Percentiles rank a stretch among this genome's conserved stretches.
phyloP scores from a whole-genome alignment of 805 yeast genomes.

The Dipodascus geniculatus region DNA sequence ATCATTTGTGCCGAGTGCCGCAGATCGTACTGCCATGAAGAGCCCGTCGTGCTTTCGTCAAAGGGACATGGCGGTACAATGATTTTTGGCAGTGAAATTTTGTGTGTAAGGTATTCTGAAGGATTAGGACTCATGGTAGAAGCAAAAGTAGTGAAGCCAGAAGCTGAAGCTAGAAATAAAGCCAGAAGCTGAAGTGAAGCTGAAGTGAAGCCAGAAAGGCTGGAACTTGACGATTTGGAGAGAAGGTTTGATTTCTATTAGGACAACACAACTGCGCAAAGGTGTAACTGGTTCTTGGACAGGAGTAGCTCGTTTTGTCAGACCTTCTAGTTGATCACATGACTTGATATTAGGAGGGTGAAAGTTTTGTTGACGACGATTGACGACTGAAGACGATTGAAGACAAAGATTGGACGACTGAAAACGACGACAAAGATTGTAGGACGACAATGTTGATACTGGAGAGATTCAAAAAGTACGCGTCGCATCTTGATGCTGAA shows the following conservation, averaged over 20 bases:
- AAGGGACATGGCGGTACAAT: constrained; percentile 21
- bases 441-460: no score
- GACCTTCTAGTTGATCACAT: no score
- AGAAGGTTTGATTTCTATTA: no score
- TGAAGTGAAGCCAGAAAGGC: no score
- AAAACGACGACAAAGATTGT: no score
- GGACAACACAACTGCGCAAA: background rate
- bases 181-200: no score
- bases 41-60: constrained; percentile 15
- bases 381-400: no score
- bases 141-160: background rate
- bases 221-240: no score
- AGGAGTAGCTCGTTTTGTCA: background rate
- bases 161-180: no score
- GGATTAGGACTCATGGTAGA: background rate
- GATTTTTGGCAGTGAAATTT: constrained; percentile 11
- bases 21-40: constrained; percentile 22
- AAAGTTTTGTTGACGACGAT: no score
- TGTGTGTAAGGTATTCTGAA: background rate
- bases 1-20: constrained; percentile 33
- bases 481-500: background rate
- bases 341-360: no score
- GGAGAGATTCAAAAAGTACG: background rate
- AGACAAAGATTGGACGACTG: no score
- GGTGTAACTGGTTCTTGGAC: background rate